These are phyloP conservation scores for Sabuloglossum arenarium DNA, from an alignment of 495 filamentous ascomycete species.

Conservation along the genomic window DNA sequence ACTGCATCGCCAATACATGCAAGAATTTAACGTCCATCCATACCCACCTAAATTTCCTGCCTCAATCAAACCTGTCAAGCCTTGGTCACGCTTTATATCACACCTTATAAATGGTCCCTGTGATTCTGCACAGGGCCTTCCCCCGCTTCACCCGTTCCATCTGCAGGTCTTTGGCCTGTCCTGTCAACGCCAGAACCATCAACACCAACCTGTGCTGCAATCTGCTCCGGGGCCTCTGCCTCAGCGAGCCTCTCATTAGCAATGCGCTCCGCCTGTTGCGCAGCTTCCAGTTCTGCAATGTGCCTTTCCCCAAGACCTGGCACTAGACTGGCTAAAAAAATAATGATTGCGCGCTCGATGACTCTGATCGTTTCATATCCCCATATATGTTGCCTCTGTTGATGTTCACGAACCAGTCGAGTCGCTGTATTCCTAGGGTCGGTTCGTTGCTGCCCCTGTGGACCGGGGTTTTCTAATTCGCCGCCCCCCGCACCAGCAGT, in stretches of 20 bases:
- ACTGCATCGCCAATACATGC: background rate
- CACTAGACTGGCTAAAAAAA: conserved; percentile 69
- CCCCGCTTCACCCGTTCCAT: background rate
- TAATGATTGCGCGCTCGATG: conserved; percentile 50
- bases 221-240: conserved; percentile 2
- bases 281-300: conserved; percentile 45
- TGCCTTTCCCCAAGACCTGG: conserved; percentile 73
- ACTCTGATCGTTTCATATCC: conserved; percentile 34
- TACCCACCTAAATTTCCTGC: background rate
- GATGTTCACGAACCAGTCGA: conserved; percentile 29
- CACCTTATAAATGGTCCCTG: background rate
- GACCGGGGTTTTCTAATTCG: background rate
- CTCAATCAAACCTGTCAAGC: background rate
- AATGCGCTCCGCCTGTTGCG: conserved; percentile 29
- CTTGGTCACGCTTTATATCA: background rate
- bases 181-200: background rate
- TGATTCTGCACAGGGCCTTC: background rate
- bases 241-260: conserved; percentile 22
- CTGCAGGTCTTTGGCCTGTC: background rate
- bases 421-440: conserved; percentile 18
- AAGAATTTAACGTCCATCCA: background rate
- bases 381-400: conserved; percentile 28
- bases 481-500: conserved; percentile 1
- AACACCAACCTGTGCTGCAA: background rate
- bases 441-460: conserved; percentile 5